These are phyloP conservation scores for Debaryomycetaceae sp. DNA, from an alignment of 1,139 yeast species.

Conservation along the genomic window DNA sequence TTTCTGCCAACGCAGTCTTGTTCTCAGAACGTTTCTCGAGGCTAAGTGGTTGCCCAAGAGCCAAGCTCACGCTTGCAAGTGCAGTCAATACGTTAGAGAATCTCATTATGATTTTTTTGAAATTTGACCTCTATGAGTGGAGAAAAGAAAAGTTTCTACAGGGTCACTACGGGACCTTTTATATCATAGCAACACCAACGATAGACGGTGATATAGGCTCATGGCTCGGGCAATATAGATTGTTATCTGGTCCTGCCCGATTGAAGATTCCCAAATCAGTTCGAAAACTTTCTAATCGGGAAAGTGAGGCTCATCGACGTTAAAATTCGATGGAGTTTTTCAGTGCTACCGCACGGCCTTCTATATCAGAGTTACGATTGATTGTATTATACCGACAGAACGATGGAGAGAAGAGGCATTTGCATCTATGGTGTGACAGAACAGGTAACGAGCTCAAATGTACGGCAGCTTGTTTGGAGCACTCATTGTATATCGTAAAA, in stretches of 20 bases:
- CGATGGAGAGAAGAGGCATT: too few relatives aligned
- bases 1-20: constrained; percentile 13
- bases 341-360: neutral
- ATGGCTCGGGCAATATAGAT: neutral
- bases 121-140: neutral
- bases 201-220: neutral
- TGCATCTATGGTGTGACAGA: too few relatives aligned
- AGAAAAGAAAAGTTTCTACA: too few relatives aligned
- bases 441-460: too few relatives aligned
- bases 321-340: neutral
- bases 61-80: constrained; percentile 11
- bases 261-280: neutral
- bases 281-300: neutral
- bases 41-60: constrained; percentile 18
- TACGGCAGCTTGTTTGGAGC: too few relatives aligned
- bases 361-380: neutral
- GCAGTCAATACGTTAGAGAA: constrained; percentile 10
- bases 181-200: too few relatives aligned
- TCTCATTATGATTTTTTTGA: constrained; percentile 9
- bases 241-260: neutral
- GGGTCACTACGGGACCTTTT: too few relatives aligned
- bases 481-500: too few relatives aligned
- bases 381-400: too few relatives aligned
- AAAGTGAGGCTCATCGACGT: neutral
- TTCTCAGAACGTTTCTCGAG: constrained; percentile 16